Conservation (phyloP, 768 basidiomycete genomes). For the Suillus spraguei region DNA sequence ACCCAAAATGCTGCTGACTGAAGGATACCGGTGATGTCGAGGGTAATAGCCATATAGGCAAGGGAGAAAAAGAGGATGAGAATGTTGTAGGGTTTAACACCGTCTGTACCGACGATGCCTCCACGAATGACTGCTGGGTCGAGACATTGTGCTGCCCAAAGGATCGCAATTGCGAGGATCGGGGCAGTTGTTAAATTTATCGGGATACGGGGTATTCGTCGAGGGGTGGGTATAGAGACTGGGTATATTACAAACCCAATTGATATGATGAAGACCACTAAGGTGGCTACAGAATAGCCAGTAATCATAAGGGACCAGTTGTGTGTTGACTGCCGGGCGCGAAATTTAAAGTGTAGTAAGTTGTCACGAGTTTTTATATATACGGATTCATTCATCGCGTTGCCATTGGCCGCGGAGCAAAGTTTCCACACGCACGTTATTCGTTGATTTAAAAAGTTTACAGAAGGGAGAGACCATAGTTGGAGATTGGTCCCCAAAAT, state of each 20-base stretch:
- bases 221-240: conserved; percentile 41
- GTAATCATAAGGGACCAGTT: conserved; percentile 36
- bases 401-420: too few relatives aligned
- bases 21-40: conserved; percentile 88
- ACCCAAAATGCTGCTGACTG: conserved; percentile 90
- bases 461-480: too few relatives aligned
- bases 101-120: conserved; percentile 81
- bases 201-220: conserved; percentile 36
- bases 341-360: not conserved
- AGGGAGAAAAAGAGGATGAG: conserved; percentile 90
- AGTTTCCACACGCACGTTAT: too few relatives aligned
- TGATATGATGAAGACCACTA: conserved; percentile 55
- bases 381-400: too few relatives aligned
- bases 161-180: conserved; percentile 50
- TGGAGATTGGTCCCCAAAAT: too few relatives aligned
- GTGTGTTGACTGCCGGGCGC: too few relatives aligned
- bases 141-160: conserved; percentile 60
- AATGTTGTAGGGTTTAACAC: conserved; percentile 89
- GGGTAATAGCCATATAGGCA: conserved; percentile 90
- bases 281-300: conserved; percentile 47
- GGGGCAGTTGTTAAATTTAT: conserved; percentile 58
- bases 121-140: conserved; percentile 52
- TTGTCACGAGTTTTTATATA: too few relatives aligned
- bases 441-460: too few relatives aligned
- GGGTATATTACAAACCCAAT: conserved; percentile 55